Percentiles rank a stretch among this genome's conserved stretches.
phyloP scores from a whole-genome alignment of 108 stramenopile species.

The Nannochloropsis gaditana region DNA sequence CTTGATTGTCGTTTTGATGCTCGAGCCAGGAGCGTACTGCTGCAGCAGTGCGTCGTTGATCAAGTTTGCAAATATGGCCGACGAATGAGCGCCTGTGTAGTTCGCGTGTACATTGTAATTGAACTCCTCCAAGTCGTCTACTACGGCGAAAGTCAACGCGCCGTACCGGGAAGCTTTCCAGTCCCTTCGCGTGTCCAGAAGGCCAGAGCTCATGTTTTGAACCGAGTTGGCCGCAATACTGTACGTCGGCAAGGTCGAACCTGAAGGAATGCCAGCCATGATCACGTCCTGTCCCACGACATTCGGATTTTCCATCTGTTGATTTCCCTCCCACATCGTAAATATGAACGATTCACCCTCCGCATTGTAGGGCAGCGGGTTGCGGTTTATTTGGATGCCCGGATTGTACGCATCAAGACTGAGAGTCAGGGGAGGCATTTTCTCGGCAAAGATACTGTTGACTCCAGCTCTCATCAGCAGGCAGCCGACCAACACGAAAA shows the following conservation, averaged over 20 bases:
- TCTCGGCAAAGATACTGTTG: neutral
- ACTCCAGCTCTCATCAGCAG: conserved; percentile 22
- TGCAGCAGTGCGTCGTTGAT: conserved; percentile 34
- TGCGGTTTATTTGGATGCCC: conserved; percentile 15
- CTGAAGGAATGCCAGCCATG: neutral
- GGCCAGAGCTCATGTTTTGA: conserved; percentile 5
- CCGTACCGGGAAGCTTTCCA: conserved; percentile 3
- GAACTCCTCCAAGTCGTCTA: conserved; percentile 24
- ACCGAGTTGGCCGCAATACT: neutral
- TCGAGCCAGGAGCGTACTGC: neutral
- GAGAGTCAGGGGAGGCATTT: conserved; percentile 37
- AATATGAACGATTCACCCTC: conserved; percentile 4
- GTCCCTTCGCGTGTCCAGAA: neutral
- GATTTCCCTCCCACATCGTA: neutral
- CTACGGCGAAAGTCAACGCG: neutral
- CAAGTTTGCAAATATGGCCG: conserved; percentile 33
- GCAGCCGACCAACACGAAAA: conserved; percentile 30
- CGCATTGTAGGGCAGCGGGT: conserved; percentile 36
- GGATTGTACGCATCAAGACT: conserved; percentile 39
- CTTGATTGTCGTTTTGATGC: conserved; percentile 27
- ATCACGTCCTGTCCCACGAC: neutral
- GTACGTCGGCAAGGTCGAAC: neutral
- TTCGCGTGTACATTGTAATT: conserved; percentile 39
- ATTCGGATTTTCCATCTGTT: neutral
- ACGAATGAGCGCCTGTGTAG: conserved; percentile 36